Evolutionary conservation across 306 rosid species (phyloP), one percentile per base, ranked within the genome.

Genomic region (Cucumis hystrix): DNA sequence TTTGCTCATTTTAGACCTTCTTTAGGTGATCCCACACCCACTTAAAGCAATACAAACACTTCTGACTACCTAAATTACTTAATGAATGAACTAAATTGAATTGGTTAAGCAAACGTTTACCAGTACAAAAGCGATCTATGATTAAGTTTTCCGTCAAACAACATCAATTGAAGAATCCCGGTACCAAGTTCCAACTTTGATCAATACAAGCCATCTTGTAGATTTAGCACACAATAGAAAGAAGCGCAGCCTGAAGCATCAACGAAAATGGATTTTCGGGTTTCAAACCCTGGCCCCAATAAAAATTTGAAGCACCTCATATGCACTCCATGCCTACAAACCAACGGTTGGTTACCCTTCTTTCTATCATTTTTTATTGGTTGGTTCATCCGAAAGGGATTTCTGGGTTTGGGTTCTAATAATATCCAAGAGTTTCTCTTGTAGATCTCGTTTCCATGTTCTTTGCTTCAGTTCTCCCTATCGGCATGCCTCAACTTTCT

Each of bases 11-110:
- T 35, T 45, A 43, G 20, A 47, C 76, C 59, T 8, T 49, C 23
- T 71, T 28, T 15, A 28, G 60, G 76, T 28, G 61, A 71, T 71
- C 76, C 76, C 61, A 4, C 76, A 51, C 76, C 76, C 61, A 71
- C 76, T 47, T 25, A 28, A 71, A 28, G 76, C 60, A 47, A 49
- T 15, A 47, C 8, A 14, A 71, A 71, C 21, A 43, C 60, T 25
- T 21, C 23, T 17, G 15, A 14, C 73, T 40, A n/a, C 39, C 73
- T 28, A 14, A 63, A 71, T 52, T 33, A 51, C 37, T 43, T 49
- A 51, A 71, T 71, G 76, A 71, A 49, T 51, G 43, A 71, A 14
- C 60, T 49, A 71, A 70, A 71, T 49, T 51, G 7, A 47, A 49
- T 49, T 45, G n/a, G 39, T 47, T 35, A 67, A n/a, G 52, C 73